Base-by-base conservation (phyloP, 768 basidiomycete genomes). In the Lyophyllum decastes region DNA sequence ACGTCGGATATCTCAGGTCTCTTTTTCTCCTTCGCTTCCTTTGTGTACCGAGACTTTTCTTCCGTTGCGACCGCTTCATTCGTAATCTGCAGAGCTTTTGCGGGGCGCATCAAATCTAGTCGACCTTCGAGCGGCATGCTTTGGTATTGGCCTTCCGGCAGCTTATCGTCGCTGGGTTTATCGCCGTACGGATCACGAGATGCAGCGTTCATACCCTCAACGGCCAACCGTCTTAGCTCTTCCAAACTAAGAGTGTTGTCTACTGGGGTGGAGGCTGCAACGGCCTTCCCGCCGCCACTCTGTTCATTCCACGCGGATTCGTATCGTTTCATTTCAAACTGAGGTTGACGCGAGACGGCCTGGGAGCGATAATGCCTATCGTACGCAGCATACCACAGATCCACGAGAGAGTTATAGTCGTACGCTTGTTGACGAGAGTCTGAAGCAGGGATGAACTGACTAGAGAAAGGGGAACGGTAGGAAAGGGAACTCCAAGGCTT, bases 331-430 rank as follows among this genome's bases (percentile, higher is more conserved):
- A 88, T 80, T 57, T 86, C 81, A 69, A 93, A 90, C 16, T 78
- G 76, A 40, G 74, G 66, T 49, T 74, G 70, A 16, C 78, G 73
- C 33, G 76, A 65, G 25, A 72, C 69, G 38, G 77, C 64, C 33
- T 83, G 73, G 1, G 89, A 82, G 51, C 93, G 90, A 70, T 91
- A 92, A 71, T 96, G 85, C 46, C 75, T 84, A 76, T 98, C 95
- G 66, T 96, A 99, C 21, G 95, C 87, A 30, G 82, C 80, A 72
- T 85, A 96, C 96, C 96, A 99, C 41, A 88, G 85, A 69, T 95
- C 88, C 27, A 97, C 83, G 30, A 99, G 87, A 7, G 89, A 82
- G 56, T 81, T 78, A 64, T 94, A 95, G 72, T 89, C 84, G 64
- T 93, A 92, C 30, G 83, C 82, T 63, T 77, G 81, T 49, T 80